Evolutionary conservation across 192 early-diverging fungal species (phyloP).

Genomic region (Mortierella hygrophila): DNA sequence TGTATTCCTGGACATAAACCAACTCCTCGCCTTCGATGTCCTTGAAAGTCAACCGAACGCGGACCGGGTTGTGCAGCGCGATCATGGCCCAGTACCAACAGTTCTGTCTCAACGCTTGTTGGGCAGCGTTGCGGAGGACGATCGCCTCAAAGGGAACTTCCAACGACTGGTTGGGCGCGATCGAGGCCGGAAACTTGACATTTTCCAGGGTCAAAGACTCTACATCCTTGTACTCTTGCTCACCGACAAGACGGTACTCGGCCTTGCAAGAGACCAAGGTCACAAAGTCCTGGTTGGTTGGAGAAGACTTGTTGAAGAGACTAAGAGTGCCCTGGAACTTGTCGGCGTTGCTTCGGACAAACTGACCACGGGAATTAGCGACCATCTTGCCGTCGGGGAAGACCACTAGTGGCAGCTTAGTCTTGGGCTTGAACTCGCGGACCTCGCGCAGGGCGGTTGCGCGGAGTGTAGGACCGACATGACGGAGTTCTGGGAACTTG

Average conservation of each 20-base stretch:
- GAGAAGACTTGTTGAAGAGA: conserved; percentile 58
- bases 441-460: conserved; percentile 30
- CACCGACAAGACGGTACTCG: conserved; percentile 61
- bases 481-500: conserved; percentile 49
- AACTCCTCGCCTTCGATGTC: conserved; percentile 58
- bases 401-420: conserved; percentile 28
- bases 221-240: conserved; percentile 48
- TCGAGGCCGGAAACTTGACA: conserved; percentile 43
- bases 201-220: conserved; percentile 33
- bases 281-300: conserved; percentile 46
- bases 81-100: conserved; percentile 61
- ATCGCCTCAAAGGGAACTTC: conserved; percentile 49
- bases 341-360: conserved; percentile 49
- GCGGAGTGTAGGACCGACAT: conserved; percentile 42
- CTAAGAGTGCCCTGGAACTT: conserved; percentile 58
- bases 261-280: conserved; percentile 41
- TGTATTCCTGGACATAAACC: conserved; percentile 56
- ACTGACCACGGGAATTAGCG: conserved; percentile 52
- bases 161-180: conserved; percentile 53
- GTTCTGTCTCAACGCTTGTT: conserved; percentile 34
- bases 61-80: conserved; percentile 59
- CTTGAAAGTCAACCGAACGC: conserved; percentile 55
- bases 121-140: conserved; percentile 49
- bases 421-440: conserved; percentile 55
- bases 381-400: conserved; percentile 44